These are phyloP conservation scores for Sugiyamaella valdiviana DNA, from an alignment of 805 yeast species.

Conservation along the genomic window DNA sequence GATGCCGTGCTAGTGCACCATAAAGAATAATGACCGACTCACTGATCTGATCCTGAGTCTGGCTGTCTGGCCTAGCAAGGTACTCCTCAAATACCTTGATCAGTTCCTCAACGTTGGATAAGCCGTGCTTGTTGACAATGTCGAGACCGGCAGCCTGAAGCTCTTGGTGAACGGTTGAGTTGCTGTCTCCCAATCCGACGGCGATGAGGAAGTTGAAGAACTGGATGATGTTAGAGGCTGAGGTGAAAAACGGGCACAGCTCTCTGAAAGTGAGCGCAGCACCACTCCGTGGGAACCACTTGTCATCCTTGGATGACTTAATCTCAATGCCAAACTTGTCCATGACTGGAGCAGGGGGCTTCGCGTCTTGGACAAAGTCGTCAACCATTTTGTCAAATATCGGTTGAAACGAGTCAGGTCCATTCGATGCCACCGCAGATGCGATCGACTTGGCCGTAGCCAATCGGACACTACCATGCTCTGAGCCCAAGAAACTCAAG, in stretches of 20 bases:
- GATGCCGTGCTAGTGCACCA: constrained; percentile 86
- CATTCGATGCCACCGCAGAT: constrained; percentile 40
- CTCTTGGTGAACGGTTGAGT: constrained; percentile 67
- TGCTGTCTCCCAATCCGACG: constrained; percentile 58
- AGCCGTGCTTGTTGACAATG: constrained; percentile 62
- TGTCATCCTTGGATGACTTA: constrained; percentile 58
- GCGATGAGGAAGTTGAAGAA: constrained; percentile 60
- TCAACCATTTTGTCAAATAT: constrained; percentile 44
- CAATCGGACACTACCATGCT: constrained; percentile 61
- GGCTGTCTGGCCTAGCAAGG: constrained; percentile 34
- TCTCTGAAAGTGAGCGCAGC: constrained; percentile 61
- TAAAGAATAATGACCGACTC: constrained; percentile 81
- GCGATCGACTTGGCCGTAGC: constrained; percentile 69
- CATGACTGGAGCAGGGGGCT: constrained; percentile 67
- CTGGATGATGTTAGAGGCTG: constrained; percentile 39
- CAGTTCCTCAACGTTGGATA: constrained; percentile 55
- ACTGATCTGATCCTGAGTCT: constrained; percentile 54
- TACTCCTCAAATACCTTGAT: constrained; percentile 76
- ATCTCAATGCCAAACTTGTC: constrained; percentile 79
- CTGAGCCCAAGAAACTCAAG: constrained; percentile 43
- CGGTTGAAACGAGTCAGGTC: constrained; percentile 18
- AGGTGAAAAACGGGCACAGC: constrained; percentile 42
- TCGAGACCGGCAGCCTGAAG: constrained; percentile 85
- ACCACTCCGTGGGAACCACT: constrained; percentile 83
- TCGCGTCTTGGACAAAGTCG: constrained; percentile 52